Evolutionary conservation across 345 rosid genomes (phyloP), one percentile per base, ranked within the genome.

Genomic region (Aquilaria sinensis): DNA sequence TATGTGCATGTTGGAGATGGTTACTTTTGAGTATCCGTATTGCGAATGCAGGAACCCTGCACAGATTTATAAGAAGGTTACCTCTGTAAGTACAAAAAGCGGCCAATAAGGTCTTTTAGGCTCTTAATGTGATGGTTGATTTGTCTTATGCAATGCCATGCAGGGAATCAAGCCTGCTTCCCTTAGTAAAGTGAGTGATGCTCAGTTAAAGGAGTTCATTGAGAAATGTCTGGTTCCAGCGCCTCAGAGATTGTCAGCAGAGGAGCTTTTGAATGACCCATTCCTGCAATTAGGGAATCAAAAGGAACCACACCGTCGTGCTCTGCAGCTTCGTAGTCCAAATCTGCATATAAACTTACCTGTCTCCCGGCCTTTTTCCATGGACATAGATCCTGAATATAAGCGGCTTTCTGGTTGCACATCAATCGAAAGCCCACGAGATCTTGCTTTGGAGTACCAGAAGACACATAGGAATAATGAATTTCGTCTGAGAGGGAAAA

Each of bases 111-210:
- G 54, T 12, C 6, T 31, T 43, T 58, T 58, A n/a, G 13, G 6
- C 53, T 53, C 16, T 37, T 53, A 37, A 57, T 23, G 64, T 59
- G 64, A 12, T 4, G 8, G 43, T 9, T 37, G 5, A 37, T 9
- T 37, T 37, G 2, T 37, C 43, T 37, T 37, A 32, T 51, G 57
- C 48, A 53, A 37, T 52, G 64, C 49, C 56, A 34, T 48, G 75
- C 77, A 85, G 90, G 90, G 90, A 47, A 53, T 85, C 61, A 87
- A 83, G 67, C 95, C 95, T 50, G 84, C 88, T 64, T 79, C 95
- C 32, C 80, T 81, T 14, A 12, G 67, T 58, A 81, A 77, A 67
- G 88, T 87, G 62, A 71, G 55, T 59, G 85, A 85, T 62, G 81
- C 83, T 29, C 72, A 76, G 61, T 67, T 81, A 57, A 79, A 64